Evolutionary conservation across 2,329 filamentous ascomycete genomes (phyloP), one percentile per base, ranked within the genome.

Genomic region (Aspergillus carbonarius): DNA sequence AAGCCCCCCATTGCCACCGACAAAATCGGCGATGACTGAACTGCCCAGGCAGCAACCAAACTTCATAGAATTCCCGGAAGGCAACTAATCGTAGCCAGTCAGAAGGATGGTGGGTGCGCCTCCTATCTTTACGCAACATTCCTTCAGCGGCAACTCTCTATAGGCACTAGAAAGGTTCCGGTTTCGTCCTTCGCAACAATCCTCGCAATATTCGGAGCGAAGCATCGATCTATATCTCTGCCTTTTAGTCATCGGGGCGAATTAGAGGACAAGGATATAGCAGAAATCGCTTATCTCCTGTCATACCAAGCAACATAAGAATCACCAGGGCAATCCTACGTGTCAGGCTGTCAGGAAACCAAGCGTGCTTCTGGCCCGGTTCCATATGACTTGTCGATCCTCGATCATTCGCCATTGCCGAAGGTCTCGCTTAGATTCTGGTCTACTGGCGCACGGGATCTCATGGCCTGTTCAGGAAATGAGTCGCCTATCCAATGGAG

Each of bases 401-500:
- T 32, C n/a, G n/a, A 52, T 67, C 2, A 65, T 68, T 15, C 30
- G 55, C 15, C n/a, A 27, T 42, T 17, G 6, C 42, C 13, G 18
- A 40, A 30, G 13, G 13, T 27, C 39, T 56, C 46, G 55, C 56
- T 10, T 61, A 57, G 47, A 40, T 17, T 17, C 18, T 23, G 44
- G 18, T 40, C 37, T 27, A 17, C 23, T 49, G 48, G 37, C 52
- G 48, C 37, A 20, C 63, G 66, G 71, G 71, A 73, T 63, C 61
- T 23, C 49, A 68, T 72, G 71, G 65, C 71, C 63, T 44, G 25
- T 69, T 72, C 65, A 63, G 71, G 70, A 67, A 73, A 70, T 59
- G 48, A 68, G 68, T 70, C 61, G 63, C 70, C 62, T 50, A 49
- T 52, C 63, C 62, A 66, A 66, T 64, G 47, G 57, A 48, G 54